phyloP scores from a whole-genome alignment of 495 filamentous ascomycete genomes.

The Penicillium diatomitis region DNA sequence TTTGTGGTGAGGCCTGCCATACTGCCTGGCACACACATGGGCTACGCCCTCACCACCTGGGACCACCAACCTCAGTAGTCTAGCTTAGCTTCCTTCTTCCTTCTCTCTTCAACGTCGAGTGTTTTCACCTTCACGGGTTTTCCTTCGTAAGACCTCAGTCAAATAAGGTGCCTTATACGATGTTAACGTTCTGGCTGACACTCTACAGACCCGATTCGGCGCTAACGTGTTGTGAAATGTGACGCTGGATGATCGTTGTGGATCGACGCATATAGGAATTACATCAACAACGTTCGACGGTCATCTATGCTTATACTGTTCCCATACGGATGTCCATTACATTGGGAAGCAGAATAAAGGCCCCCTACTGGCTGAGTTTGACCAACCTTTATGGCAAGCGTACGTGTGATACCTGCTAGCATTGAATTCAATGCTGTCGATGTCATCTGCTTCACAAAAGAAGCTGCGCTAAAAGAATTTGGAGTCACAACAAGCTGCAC shows the following conservation, averaged over 20 bases:
- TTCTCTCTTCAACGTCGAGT: no score
- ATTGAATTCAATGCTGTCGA: neutral
- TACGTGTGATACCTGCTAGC: neutral
- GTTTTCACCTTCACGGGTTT: no score
- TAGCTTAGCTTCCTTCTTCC: no score
- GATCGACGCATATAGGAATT: neutral
- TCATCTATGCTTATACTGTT: neutral
- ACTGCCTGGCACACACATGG: no score
- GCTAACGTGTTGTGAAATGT: neutral
- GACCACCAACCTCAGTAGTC: no score
- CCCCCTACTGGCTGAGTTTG: neutral
- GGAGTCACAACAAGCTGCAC: conserved; percentile 1
- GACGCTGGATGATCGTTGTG: neutral
- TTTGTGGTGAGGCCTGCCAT: no score
- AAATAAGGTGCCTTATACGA: neutral
- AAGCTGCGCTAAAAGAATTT: no score
- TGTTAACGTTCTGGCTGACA: neutral
- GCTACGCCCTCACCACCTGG: no score
- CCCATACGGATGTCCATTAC: neutral
- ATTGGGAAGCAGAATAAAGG: neutral
- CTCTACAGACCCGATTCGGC: neutral
- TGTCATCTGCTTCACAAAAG: neutral
- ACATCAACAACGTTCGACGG: neutral
- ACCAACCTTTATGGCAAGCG: neutral
- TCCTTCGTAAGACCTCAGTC: no score